Percentiles rank a stretch among this genome's conserved stretches.
Evolutionary conservation across 2,329 filamentous ascomycete species (phyloP).

Genomic region (Fusarium begoniae): DNA sequence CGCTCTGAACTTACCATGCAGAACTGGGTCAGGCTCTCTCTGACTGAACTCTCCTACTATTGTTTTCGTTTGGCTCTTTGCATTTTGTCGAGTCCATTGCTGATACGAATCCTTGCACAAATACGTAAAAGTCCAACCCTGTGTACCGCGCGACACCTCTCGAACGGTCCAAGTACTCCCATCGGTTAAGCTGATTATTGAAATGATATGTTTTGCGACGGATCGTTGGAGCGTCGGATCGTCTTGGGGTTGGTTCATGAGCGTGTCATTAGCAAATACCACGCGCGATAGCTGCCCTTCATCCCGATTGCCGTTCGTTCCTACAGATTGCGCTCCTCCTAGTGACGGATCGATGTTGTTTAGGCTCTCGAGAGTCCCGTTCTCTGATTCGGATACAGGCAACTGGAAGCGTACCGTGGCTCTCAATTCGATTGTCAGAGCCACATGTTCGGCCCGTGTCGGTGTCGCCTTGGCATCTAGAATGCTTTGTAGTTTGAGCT

Average conservation of each 20-base stretch:
- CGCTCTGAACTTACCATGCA: slow-evolving; percentile 52
- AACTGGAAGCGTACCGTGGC: slow-evolving; percentile 56
- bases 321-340: slow-evolving; percentile 40
- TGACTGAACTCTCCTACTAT: slow-evolving; percentile 60
- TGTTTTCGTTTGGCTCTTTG: slow-evolving; percentile 52
- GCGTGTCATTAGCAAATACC: slow-evolving; percentile 56
- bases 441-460: slow-evolving; percentile 61
- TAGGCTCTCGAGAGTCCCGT: slow-evolving; percentile 45
- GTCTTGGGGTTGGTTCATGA: slow-evolving; percentile 60
- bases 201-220: slow-evolving; percentile 60
- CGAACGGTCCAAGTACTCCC: slow-evolving; percentile 59
- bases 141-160: slow-evolving; percentile 53
- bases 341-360: slow-evolving; percentile 50
- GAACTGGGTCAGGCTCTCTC: slow-evolving; percentile 56
- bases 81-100: slow-evolving; percentile 59
- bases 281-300: slow-evolving; percentile 46
- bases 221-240: slow-evolving; percentile 59
- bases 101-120: slow-evolving; percentile 62
- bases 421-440: slow-evolving; percentile 57
- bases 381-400: slow-evolving; percentile 49
- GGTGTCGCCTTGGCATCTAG: slow-evolving; percentile 56
- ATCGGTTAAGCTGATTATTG: slow-evolving; percentile 55
- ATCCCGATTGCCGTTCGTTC: slow-evolving; percentile 3
- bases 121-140: slow-evolving; percentile 65
- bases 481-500: slow-evolving; percentile 53